Base-by-base conservation (phyloP, 1,284 basidiomycete species). In the Fomitopsis schrenkii region DNA sequence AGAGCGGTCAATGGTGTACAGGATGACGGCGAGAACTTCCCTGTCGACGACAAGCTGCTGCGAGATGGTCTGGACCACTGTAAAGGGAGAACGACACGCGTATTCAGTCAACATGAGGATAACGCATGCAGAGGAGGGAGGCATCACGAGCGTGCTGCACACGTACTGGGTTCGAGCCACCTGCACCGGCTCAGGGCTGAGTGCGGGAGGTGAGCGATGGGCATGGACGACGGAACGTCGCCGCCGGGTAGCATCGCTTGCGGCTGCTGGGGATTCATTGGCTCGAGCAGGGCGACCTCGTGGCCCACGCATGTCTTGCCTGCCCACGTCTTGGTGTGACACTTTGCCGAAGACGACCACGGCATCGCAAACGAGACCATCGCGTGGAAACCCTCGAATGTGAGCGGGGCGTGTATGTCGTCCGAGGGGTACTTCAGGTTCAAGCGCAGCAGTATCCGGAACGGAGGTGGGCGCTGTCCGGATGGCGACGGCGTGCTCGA, bases 1-100 rank as follows among this genome's bases (percentile, higher is more conserved):
- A n/a, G 70, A 63, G 70, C 85, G 82, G 66, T 87, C 83, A 64
- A 92, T 75, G 64, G 88, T 83, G 72, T 90, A 91, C 53, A 85
- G 78, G 65, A 90, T 75, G 64, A 82, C 82, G 52, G 88, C 80
- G 53, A 89, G 74, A 17, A 83, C 79, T 64, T 83, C 79, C 64
- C 80, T 81, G 74, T 90, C 87, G 62, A 85, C 80, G 60, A 84
- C 75, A 64, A 91, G 77, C 75, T 90, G 84, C 75, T 91, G 89
- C 38, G 83, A 84, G 69, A 92, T 79, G 46, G 74, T 82, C 61
- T 79, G 71, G 66, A 75, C 86, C 85, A 71, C 65, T 69, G 62
- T 45, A 56, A 62, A 56, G 56, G 48, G 33, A 53, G 54, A 54
- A 60, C 9, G 36, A 52, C 62, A 62, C 60, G 63, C 60, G 62